Base-by-base conservation (phyloP, 768 basidiomycete species). In the Trichaptum fuscoviolaceum region DNA sequence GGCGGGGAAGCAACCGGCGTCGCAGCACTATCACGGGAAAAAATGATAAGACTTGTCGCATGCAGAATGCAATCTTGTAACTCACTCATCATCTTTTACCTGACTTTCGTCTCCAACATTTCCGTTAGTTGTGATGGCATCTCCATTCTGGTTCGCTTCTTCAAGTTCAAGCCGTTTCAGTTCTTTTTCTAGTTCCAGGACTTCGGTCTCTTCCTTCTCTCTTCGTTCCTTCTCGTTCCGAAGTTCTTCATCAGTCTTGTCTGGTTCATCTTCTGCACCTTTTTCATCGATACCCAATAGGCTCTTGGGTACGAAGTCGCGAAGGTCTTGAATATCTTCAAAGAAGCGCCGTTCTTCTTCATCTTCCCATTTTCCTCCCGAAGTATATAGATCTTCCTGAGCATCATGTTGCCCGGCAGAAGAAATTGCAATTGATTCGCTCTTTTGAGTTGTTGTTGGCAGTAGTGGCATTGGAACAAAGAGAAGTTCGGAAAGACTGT, bases 261-360 rank as follows among this genome's bases (percentile, higher is more conserved):
- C 79, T 0, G 70, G 74, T 12, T 80, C 72, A 6, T 74, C 75
- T 23, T 79, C 82, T 26, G 65, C 62, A 24, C 71, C 74, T 30
- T 69, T 69, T 24, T 73, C 71, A 68, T 80, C 78, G 62, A 96
- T 82, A 24, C 95, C 95, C 23, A 99, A 81, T 52, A 99, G 85
- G 63, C 88, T 90, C 63, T 85, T 88, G 0, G 97, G 97, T 1
- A 97, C 94, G 67, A 95, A 93, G 67, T 97, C 94, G 67, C 90
- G 90, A 64, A 98, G 75, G 75, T 99, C 97, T 67, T 92, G 86
- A 58, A 97, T 80, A 67, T 98, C 95, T 73, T 98, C 96, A 71
- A 90, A 99, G 77, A 96, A 99, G 67, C 89, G 82, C 25, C 91
- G 83, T 75, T 98, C 96, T 78, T 99, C 96, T 70, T 99, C 97